Base-by-base conservation (phyloP, 2,329 filamentous ascomycete genomes). In the Stagonosporopsis cucurbitacearum region DNA sequence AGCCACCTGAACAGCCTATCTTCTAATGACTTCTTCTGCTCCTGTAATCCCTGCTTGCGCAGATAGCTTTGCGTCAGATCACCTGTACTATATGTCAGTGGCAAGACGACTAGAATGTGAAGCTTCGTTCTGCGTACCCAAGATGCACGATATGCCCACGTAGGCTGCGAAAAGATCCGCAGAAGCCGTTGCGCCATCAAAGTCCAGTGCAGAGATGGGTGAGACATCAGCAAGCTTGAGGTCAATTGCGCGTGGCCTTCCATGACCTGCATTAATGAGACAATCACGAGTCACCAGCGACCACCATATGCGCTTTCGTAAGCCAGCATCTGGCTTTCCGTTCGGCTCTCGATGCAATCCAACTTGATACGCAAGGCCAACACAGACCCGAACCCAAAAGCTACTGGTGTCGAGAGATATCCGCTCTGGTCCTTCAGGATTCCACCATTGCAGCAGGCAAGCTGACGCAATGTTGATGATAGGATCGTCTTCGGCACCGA, bases 291-390 rank as follows among this genome's bases (percentile, higher is more conserved):
- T 75, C 37, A 76, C 75, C 17, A 79, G 59, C 17, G 75, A 77
- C 78, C 78, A 80, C 77, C 77, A 80, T 8, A 80, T 65, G 42
- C 77, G 67, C 46, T 72, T 73, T 43, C 77, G 67, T 11, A 78
- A 54, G 6, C 69, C 63, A 28, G 72, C 69, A 51, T 78, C 73
- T 22, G 66, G 59, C 44, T 69, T 72, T 4, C 63, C 64, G 4
- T 60, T 61, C 2, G 77, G 77, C 47, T 80, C 77, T 36, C 74
- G 72, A 54, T 80, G 78, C n/a, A 80, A 64, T 3, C 78, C 77
- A 51, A 79, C 70, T 50, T 80, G 78, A 64, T 79, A 77, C 2
- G 77, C 77, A 23, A 80, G 60, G 1, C 76, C 77, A 19, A 77
- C 73, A 33, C 75, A 75, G 23, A 79, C 74, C 20, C 76, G 70